A percentile compares a stretch with the other conserved stretches of the same genome.
Evolutionary conservation across 2,329 filamentous ascomycete species (phyloP).

Genomic region (Colletotrichum eleusines): DNA sequence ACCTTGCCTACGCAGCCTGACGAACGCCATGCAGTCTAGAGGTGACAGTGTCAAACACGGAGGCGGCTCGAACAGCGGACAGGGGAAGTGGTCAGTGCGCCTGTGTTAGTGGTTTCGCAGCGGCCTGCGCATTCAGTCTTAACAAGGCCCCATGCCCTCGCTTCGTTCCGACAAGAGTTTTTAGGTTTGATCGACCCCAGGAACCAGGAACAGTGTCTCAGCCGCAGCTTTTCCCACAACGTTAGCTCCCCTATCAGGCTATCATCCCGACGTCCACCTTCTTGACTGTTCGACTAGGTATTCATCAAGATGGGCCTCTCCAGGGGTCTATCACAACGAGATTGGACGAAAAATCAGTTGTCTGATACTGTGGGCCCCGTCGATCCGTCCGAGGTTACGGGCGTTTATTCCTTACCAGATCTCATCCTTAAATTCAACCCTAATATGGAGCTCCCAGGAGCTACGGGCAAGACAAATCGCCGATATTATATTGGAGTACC

Average conservation of each 20-base stretch:
- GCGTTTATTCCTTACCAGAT: not conserved
- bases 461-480: slow-evolving; percentile 5
- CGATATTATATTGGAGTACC: not conserved
- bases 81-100: slow-evolving; percentile 24
- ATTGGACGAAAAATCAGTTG: slow-evolving; percentile 27
- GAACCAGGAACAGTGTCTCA: slow-evolving; percentile 43
- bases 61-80: slow-evolving; percentile 31
- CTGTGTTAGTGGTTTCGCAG: slow-evolving; percentile 8
- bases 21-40: slow-evolving; percentile 3
- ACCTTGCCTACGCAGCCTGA: not conserved
- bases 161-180: slow-evolving; percentile 26
- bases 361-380: not conserved
- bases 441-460: slow-evolving; percentile 13
- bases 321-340: slow-evolving; percentile 3
- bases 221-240: slow-evolving; percentile 26
- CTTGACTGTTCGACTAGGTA: slow-evolving; percentile 7
- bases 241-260: slow-evolving; percentile 31
- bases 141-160: slow-evolving; percentile 6
- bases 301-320: not conserved
- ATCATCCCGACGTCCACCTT: slow-evolving; percentile 25
- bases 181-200: slow-evolving; percentile 45
- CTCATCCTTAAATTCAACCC: slow-evolving; percentile 23
- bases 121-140: not conserved
- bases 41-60: slow-evolving; percentile 37
- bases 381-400: not conserved